Evolutionary conservation across 164 flowering plant species (phyloP).

Genomic region (Stephania yunnanensis): DNA sequence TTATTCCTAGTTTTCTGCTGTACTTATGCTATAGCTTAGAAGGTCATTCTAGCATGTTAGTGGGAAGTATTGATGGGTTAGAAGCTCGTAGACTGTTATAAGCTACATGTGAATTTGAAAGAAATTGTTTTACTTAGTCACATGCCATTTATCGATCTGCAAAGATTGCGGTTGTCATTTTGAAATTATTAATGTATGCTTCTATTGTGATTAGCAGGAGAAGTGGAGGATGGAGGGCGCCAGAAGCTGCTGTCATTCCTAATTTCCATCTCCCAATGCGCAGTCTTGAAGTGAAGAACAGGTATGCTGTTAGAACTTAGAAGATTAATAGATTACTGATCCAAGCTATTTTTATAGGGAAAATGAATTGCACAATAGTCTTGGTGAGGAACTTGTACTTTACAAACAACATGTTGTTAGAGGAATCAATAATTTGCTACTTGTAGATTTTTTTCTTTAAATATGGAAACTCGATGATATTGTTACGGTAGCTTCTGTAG

Average conservation of each 20-base stretch:
- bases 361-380: no score
- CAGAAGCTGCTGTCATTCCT: conserved; percentile 62
- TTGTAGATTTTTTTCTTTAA: no score
- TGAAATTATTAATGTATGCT: neutral
- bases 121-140: neutral
- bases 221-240: conserved; percentile 45
- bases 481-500: no score
- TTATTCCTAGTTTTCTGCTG: no score
- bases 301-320: conserved; percentile 29
- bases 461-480: no score
- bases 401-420: neutral
- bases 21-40: no score
- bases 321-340: neutral
- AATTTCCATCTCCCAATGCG: conserved; percentile 89
- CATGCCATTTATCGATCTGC: no score
- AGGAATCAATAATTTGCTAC: no score
- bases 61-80: no score
- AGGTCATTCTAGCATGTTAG: no score
- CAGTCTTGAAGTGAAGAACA: conserved; percentile 70
- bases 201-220: conserved; percentile 28
- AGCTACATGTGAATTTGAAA: neutral
- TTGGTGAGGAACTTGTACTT: no score
- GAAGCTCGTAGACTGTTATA: neutral
- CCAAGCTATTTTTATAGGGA: neutral
- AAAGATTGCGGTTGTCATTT: neutral